Conservation (phyloP, 2,329 filamentous ascomycete species). For the Sarocladium brachiariae region DNA sequence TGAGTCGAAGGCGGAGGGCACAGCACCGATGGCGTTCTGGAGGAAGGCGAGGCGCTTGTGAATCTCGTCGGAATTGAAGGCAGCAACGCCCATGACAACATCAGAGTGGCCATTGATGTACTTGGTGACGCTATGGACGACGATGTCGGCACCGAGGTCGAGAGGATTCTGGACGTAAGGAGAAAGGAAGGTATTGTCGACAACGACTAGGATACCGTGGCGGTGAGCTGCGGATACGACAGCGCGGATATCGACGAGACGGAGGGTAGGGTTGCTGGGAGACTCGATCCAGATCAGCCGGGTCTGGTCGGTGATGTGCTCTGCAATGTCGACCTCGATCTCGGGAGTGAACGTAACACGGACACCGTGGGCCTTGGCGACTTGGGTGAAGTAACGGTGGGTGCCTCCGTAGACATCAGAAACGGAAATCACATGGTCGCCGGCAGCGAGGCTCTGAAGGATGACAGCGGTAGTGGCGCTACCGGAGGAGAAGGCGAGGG, state of each 20-base stretch:
- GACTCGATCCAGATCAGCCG: conserved; percentile 95
- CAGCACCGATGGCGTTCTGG: conserved; percentile 94
- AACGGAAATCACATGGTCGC: conserved; percentile 91
- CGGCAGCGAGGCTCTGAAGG: conserved; percentile 82
- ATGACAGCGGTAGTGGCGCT: conserved; percentile 91
- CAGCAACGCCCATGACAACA: conserved; percentile 94
- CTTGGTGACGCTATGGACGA: conserved; percentile 95
- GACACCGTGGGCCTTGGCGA: conserved; percentile 89
- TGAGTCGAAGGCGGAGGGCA: conserved; percentile 91
- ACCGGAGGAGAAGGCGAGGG: conserved; percentile 89
- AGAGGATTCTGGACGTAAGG: conserved; percentile 97
- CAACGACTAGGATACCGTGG: conserved; percentile 89
- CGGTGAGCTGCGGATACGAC: conserved; percentile 78
- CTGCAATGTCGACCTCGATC: conserved; percentile 81
- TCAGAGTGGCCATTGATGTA: conserved; percentile 98
- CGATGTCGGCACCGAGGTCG: conserved; percentile 90
- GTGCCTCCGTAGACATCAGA: conserved; percentile 98
- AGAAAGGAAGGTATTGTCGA: conserved; percentile 97
- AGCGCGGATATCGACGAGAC: conserved; percentile 85
- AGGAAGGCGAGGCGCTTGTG: conserved; percentile 76
- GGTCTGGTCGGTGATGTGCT: conserved; percentile 80
- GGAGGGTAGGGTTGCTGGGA: conserved; percentile 89
- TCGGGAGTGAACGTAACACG: conserved; percentile 89
- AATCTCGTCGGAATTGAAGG: conserved; percentile 82
- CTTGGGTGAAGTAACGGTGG: conserved; percentile 97